Evolutionary conservation across 306 rosid genomes (phyloP).

Genomic region (Clitoria ternatea): DNA sequence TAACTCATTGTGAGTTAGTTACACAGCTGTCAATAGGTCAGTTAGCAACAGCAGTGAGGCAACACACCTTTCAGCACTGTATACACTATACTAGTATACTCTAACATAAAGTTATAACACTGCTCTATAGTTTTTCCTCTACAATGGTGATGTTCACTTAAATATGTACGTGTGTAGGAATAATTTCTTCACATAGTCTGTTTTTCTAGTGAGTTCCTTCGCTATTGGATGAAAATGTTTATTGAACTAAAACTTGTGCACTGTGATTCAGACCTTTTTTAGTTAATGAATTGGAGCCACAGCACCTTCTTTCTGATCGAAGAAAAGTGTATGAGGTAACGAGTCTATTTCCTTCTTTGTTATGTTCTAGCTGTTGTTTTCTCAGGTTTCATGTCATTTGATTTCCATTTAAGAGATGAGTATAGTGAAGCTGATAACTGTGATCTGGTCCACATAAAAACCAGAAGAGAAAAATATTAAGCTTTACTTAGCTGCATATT

Average conservation of each 20-base stretch:
- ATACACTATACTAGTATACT: too few relatives aligned
- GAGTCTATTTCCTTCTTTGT: not conserved
- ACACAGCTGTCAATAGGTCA: too few relatives aligned
- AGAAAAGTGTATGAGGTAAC: slow-evolving; percentile 91
- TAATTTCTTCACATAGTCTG: not conserved
- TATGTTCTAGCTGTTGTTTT: not conserved
- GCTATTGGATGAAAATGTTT: slow-evolving; percentile 21
- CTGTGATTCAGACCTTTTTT: slow-evolving; percentile 74
- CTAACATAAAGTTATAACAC: too few relatives aligned
- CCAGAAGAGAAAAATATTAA: slow-evolving; percentile 15
- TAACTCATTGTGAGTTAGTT: too few relatives aligned
- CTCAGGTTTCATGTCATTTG: slow-evolving; percentile 19
- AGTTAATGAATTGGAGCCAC: slow-evolving; percentile 88
- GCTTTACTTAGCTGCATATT: slow-evolving; percentile 17
- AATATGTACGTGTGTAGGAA: not conserved
- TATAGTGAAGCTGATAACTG: not conserved
- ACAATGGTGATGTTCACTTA: not conserved
- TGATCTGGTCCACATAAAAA: not conserved
- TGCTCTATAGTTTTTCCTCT: not conserved
- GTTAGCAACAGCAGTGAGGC: too few relatives aligned
- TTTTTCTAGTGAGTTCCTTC: not conserved
- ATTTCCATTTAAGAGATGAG: not conserved
- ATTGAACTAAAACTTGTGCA: slow-evolving; percentile 23
- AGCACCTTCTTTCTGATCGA: slow-evolving; percentile 95
- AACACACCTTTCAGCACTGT: too few relatives aligned